Conservation (phyloP, 1,139 yeast genomes). For the Lodderomyces metapsilosis region DNA sequence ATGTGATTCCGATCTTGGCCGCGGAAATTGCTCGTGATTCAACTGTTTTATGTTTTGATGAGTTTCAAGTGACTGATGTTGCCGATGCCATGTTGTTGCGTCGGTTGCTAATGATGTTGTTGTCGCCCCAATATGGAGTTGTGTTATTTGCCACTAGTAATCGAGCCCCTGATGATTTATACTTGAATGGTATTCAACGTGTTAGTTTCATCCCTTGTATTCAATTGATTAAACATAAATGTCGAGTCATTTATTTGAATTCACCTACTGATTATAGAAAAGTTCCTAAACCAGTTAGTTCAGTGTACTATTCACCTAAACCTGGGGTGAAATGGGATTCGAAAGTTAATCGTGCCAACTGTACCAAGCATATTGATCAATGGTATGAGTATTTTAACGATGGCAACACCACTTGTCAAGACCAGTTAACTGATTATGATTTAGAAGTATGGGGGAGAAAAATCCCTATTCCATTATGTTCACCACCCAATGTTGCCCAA, state of each 20-base stretch:
- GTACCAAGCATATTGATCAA: conserved; percentile 60
- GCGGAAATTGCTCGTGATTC: conserved; percentile 75
- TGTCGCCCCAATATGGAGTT: conserved; percentile 72
- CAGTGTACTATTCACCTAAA: conserved; percentile 76
- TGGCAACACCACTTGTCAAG: conserved; percentile 30
- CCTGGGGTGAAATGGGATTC: conserved; percentile 58
- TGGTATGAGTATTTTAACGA: conserved; percentile 80
- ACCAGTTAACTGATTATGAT: conserved; percentile 28
- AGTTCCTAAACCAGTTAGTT: conserved; percentile 76
- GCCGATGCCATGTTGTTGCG: conserved; percentile 97
- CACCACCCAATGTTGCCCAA: conserved; percentile 83
- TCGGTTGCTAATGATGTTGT: conserved; percentile 61
- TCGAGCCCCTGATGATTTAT: conserved; percentile 90
- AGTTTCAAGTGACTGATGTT: conserved; percentile 93
- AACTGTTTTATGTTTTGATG: conserved; percentile 88
- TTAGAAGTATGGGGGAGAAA: conserved; percentile 87
- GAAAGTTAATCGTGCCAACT: conserved; percentile 49
- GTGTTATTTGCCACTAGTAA: conserved; percentile 91
- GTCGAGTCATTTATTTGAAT: conserved; percentile 75
- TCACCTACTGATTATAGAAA: conserved; percentile 94
- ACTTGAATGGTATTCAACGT: conserved; percentile 90
- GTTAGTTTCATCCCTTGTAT: conserved; percentile 91
- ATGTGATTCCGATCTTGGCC: conserved; percentile 82
- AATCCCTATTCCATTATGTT: conserved; percentile 68
- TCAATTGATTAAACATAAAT: conserved; percentile 67